Percentiles rank a stretch among this genome's conserved stretches.
These are phyloP conservation scores for Rhynchospora tenuis DNA, from an alignment of 176 grass and related monocot species.

Conservation along the genomic window DNA sequence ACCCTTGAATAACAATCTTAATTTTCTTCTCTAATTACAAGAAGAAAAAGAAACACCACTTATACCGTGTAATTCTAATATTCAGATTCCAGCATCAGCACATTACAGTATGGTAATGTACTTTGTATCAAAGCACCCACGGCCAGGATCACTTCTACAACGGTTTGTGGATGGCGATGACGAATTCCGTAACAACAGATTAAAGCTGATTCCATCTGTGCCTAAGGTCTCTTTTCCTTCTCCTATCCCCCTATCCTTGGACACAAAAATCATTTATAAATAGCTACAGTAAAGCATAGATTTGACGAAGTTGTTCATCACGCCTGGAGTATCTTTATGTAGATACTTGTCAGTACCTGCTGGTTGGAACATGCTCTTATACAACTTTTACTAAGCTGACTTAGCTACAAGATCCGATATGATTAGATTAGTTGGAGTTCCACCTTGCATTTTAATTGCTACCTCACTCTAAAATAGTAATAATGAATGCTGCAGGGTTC, in stretches of 20 bases:
- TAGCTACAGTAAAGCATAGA: too few relatives aligned
- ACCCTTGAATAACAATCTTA: background rate
- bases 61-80: background rate
- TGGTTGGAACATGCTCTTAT: background rate
- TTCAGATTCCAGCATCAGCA: slow-evolving; percentile 82
- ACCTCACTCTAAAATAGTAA: slow-evolving; percentile 26
- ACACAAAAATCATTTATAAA: background rate
- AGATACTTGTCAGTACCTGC: background rate
- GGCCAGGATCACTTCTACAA: slow-evolving; percentile 73
- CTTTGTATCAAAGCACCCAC: slow-evolving; percentile 59
- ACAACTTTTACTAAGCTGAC: background rate
- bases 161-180: slow-evolving; percentile 87
- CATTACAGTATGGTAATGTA: slow-evolving; percentile 95
- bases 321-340: background rate
- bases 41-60: background rate
- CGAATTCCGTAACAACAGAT: slow-evolving; percentile 86
- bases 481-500: slow-evolving; percentile 51
- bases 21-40: slow-evolving; percentile 11
- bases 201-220: slow-evolving; percentile 96
- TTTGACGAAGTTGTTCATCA: background rate
- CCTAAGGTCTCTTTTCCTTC: slow-evolving; percentile 57
- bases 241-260: background rate
- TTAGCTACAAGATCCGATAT: background rate
- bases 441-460: background rate
- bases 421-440: background rate